Conservation (phyloP, 2,329 filamentous ascomycete species). For the Pseudopyrenochaeta lycopersici region DNA sequence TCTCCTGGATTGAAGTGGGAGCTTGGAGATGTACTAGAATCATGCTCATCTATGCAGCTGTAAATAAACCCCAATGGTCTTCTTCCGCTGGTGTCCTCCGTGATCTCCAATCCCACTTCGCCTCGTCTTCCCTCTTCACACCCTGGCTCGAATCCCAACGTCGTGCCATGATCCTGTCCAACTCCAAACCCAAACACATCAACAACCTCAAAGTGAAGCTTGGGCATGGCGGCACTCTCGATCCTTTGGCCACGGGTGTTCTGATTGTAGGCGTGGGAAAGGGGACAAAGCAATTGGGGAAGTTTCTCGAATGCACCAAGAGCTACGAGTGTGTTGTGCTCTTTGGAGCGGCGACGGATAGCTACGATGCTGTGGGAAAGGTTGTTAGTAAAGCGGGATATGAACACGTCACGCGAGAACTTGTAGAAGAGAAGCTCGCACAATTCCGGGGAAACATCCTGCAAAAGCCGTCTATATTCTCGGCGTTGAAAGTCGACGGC, state of each 20-base stretch:
- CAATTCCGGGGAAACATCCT: conserved; percentile 83
- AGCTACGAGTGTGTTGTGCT: conserved; percentile 89
- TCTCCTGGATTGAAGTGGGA: neutral
- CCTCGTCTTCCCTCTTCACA: conserved; percentile 79
- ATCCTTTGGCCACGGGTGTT: conserved; percentile 92
- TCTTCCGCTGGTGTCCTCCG: conserved; percentile 92
- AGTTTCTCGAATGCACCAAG: conserved; percentile 90
- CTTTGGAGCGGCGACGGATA: conserved; percentile 92
- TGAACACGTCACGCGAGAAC: conserved; percentile 80
- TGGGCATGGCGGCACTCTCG: conserved; percentile 93
- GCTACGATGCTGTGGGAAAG: conserved; percentile 87
- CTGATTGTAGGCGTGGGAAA: conserved; percentile 87
- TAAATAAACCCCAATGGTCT: conserved; percentile 89
- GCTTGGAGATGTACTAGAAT: neutral
- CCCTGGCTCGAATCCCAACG: conserved; percentile 76
- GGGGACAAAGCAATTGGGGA: conserved; percentile 82
- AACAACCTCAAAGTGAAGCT: conserved; percentile 77
- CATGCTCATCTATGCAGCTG: conserved; percentile 64
- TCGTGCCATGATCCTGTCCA: conserved; percentile 64
- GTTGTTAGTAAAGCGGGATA: conserved; percentile 78
- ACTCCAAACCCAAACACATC: conserved; percentile 65
- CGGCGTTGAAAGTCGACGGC: conserved; percentile 89
- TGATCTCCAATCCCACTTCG: conserved; percentile 85
- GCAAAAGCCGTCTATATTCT: conserved; percentile 93
- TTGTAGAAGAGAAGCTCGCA: conserved; percentile 78